phyloP scores from a whole-genome alignment of 108 stramenopile genomes.

The Phaeodactylum tricornutum region DNA sequence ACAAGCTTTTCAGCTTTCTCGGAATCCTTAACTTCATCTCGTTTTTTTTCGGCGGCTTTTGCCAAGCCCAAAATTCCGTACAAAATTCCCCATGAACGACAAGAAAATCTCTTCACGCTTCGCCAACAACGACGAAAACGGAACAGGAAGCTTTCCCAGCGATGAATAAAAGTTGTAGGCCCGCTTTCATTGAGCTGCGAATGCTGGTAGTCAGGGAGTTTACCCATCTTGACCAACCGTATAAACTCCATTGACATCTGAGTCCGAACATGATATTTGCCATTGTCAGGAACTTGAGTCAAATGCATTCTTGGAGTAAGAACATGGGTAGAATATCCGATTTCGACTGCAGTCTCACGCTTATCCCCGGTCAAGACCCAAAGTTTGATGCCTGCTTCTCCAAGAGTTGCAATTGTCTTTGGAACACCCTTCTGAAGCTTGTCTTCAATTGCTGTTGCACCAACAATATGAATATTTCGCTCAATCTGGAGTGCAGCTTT shows the following conservation, averaged over 20 bases:
- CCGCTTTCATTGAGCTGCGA: slow-evolving; percentile 28
- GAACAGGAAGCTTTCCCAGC: slow-evolving; percentile 7
- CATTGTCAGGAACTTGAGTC: slow-evolving; percentile 76
- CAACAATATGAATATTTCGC: slow-evolving; percentile 76
- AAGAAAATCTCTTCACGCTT: neutral
- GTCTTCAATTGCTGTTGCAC: slow-evolving; percentile 97
- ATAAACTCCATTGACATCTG: slow-evolving; percentile 80
- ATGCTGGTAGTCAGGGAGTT: slow-evolving; percentile 62
- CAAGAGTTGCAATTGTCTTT: slow-evolving; percentile 84
- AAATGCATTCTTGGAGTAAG: slow-evolving; percentile 87
- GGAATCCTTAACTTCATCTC: slow-evolving; percentile 13
- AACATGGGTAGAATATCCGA: slow-evolving; percentile 89
- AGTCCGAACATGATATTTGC: slow-evolving; percentile 39
- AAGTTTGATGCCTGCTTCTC: slow-evolving; percentile 88
- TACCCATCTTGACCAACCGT: slow-evolving; percentile 69
- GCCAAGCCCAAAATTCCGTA: neutral
- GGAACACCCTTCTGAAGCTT: slow-evolving; percentile 94
- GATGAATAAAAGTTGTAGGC: neutral
- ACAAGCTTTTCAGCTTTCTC: no score
- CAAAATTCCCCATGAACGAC: neutral
- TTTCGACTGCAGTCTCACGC: slow-evolving; percentile 96
- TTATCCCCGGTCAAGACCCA: slow-evolving; percentile 99
- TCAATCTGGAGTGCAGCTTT: slow-evolving; percentile 75
- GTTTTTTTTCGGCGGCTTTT: slow-evolving; percentile 13
- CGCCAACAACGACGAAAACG: slow-evolving; percentile 14